These are phyloP conservation scores for Sphaerulina musiva DNA, from an alignment of 2,329 filamentous ascomycete genomes.

Conservation along the genomic window DNA sequence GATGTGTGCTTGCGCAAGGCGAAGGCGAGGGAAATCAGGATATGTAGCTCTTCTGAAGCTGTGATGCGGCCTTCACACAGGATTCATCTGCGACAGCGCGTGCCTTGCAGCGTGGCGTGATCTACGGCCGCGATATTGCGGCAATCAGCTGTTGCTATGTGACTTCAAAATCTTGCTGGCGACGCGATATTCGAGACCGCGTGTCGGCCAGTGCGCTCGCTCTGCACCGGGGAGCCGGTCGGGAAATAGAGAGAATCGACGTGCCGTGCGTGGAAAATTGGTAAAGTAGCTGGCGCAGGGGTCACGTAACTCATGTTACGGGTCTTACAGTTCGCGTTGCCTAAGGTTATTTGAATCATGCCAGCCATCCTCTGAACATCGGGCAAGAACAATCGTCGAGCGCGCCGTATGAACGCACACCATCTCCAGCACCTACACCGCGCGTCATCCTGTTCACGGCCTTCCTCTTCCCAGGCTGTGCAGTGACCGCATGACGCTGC, in stretches of 20 bases:
- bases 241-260: not conserved
- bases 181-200: constrained; percentile 3
- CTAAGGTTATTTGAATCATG: not conserved
- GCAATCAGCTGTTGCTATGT: constrained; percentile 9
- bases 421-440: constrained; percentile 2
- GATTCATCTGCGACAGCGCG: not conserved
- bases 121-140: constrained; percentile 1
- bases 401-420: constrained; percentile 3
- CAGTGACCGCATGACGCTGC: constrained; percentile 3
- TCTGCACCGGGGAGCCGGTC: not conserved
- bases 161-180: constrained; percentile 3
- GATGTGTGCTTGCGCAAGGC: not conserved
- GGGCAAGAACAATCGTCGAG: not conserved
- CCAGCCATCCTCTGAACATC: not conserved
- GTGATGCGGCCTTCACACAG: not conserved
- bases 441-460: not conserved
- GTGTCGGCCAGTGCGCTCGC: constrained; percentile 2
- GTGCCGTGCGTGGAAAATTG: too few relatives aligned
- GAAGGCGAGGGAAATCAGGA: not conserved
- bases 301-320: too few relatives aligned
- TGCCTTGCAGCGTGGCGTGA: not conserved
- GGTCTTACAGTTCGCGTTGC: not conserved
- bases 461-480: not conserved
- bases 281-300: too few relatives aligned
- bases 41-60: not conserved